Conservation (phyloP, 164 flowering plant species). For the Magnolia sinica region DNA sequence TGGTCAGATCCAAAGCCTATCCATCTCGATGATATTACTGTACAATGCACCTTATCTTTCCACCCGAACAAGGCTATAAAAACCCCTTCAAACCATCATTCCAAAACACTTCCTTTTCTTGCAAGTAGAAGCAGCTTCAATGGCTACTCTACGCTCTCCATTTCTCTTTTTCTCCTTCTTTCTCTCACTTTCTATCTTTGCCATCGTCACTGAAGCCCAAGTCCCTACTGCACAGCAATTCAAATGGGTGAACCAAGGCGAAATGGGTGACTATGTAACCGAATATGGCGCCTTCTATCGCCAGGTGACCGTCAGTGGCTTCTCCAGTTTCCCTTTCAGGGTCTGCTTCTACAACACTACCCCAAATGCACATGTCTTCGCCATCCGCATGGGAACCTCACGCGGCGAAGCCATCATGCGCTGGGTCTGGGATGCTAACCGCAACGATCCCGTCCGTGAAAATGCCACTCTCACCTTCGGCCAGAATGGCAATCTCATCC, state of each 20-base stretch:
- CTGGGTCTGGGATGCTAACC: slow-evolving; percentile 49
- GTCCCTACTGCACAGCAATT: slow-evolving; percentile 53
- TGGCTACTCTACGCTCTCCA: background rate
- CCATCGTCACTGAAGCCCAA: background rate
- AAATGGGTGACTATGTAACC: slow-evolving; percentile 27
- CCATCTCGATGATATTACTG: background rate
- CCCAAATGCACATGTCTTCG: slow-evolving; percentile 25
- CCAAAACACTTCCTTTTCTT: background rate
- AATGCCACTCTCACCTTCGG: slow-evolving; percentile 28
- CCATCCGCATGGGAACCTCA: slow-evolving; percentile 23
- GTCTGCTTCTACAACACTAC: slow-evolving; percentile 39
- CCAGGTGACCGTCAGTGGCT: background rate
- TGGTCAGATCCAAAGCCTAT: background rate
- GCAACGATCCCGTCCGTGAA: slow-evolving; percentile 25
- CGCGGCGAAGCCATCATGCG: slow-evolving; percentile 18
- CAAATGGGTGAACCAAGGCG: slow-evolving; percentile 39
- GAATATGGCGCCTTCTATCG: slow-evolving; percentile 47
- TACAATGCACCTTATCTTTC: background rate
- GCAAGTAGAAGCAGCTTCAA: background rate
- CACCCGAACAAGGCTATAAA: background rate
- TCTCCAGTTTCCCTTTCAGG: slow-evolving; percentile 16
- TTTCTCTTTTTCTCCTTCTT: background rate
- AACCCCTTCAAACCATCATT: background rate
- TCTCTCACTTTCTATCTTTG: too few relatives aligned
- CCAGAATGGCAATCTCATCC: slow-evolving; percentile 30